These are phyloP conservation scores for Syzygium aqueum DNA, from an alignment of 345 rosid genomes.

Conservation along the genomic window DNA sequence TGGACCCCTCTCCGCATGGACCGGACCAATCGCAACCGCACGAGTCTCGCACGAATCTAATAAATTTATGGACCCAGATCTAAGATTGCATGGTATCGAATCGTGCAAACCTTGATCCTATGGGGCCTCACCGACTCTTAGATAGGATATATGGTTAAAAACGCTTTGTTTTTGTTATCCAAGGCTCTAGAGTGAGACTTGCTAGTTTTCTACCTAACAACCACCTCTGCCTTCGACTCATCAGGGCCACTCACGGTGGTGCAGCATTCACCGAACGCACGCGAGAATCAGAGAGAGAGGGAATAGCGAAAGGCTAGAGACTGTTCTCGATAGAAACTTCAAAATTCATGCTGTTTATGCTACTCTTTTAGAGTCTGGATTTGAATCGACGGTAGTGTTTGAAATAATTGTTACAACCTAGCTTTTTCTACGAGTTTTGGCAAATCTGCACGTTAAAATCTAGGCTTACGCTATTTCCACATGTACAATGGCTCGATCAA, in stretches of 20 bases:
- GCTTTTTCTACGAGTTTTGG: not conserved
- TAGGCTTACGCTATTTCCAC: not conserved
- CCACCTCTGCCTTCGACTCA: not conserved
- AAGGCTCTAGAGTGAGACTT: not conserved
- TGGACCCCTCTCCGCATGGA: fast-evolving
- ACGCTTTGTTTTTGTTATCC: not conserved
- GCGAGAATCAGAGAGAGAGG: not conserved
- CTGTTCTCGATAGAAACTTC: not conserved
- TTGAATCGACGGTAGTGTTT: not conserved
- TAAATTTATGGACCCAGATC: not conserved
- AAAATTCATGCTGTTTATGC: not conserved
- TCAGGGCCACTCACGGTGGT: not conserved
- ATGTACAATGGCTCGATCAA: not conserved
- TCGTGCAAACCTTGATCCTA: fast-evolving
- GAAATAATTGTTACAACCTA: not conserved
- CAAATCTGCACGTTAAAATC: not conserved
- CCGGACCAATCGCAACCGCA: not conserved
- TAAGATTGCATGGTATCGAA: not conserved
- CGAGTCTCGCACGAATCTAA: not conserved
- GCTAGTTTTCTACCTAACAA: not conserved
- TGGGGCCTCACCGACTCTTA: not conserved
- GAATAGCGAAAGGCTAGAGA: not conserved
- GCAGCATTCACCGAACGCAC: not conserved
- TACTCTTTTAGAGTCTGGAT: not conserved
- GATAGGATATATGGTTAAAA: not conserved